phyloP scores from a whole-genome alignment of 2,329 filamentous ascomycete species.

The Metarhizium brunneum region DNA sequence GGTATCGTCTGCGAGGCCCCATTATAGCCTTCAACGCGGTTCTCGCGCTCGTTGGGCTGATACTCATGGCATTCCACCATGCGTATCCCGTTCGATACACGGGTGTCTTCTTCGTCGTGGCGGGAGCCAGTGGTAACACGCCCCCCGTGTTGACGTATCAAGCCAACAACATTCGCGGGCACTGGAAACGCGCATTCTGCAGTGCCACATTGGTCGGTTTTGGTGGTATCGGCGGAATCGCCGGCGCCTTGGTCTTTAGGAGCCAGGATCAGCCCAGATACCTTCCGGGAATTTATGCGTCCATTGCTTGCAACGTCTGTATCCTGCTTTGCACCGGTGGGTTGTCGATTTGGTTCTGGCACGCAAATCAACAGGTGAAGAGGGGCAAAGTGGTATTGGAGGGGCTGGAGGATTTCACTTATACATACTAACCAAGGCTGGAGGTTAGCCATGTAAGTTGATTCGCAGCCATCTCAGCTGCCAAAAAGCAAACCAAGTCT shows the following conservation, averaged over 20 bases:
- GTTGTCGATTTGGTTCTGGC: too few species aligned
- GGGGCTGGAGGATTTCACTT: too few species aligned
- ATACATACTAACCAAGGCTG: too few species aligned
- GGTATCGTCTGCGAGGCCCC: conserved; percentile 11
- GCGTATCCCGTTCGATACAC: conserved; percentile 11
- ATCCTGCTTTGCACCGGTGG: too few species aligned
- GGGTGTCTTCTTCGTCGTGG: conserved; percentile 13
- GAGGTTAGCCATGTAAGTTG: too few species aligned
- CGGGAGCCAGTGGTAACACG: conserved; percentile 10
- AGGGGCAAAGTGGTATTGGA: too few species aligned
- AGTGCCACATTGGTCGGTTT: conserved; percentile 11
- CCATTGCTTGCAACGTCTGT: too few species aligned
- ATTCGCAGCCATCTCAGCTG: too few species aligned
- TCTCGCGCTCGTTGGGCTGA: conserved; percentile 9
- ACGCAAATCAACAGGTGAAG: too few species aligned
- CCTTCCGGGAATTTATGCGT: too few species aligned
- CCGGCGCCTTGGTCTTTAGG: conserved; percentile 11
- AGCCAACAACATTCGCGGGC: conserved; percentile 15
- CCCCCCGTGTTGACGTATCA: conserved; percentile 11
- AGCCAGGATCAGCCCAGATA: conserved; percentile 6
- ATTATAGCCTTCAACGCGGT: conserved; percentile 11
- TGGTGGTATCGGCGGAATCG: conserved; percentile 15
- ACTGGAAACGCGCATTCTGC: conserved; percentile 16
- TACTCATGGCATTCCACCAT: conserved; percentile 7
- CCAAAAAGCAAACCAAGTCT: too few species aligned